Evolutionary conservation across 345 rosid genomes (phyloP), one percentile per base, ranked within the genome.

Genomic region (Rhizophora mangle): DNA sequence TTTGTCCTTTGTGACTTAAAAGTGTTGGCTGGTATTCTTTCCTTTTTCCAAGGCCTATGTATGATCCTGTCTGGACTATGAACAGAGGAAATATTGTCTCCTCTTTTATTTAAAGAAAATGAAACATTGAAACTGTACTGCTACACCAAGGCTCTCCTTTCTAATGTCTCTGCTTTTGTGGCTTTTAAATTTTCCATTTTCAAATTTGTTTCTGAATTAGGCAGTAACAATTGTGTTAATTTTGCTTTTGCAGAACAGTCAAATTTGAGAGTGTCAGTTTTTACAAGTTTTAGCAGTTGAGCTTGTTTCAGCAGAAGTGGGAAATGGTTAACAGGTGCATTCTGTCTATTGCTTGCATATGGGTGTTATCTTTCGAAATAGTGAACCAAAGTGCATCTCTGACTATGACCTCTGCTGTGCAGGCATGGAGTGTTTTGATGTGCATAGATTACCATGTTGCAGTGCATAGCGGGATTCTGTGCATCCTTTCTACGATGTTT

Each of bases 371-470:
- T 74, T 68, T 68, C 36, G 6, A 21, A 68, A 15, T 68, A 63
- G 65, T 61, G 73, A 58, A 6, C 5, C 30, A 58, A 61, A 69
- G 62, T 30, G 54, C 21, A 34, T 29, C 6, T 51, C 31, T 32
- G 18, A 56, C 26, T 6, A n/a, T 37, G 19, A 49, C 71, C 61
- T 49, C 21, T 62, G 34, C 75, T 77, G 68, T 70, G 62, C 76
- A 92, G 97, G 88, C 72, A 94, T 94, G 96, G 86, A 83, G 85
- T 65, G 86, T 84, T 77, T 84, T 89, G 91, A 86, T 79, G 82
- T 69, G 46, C 54, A 27, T 73, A 70, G 71, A 76, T 59, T 85
- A 94, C 83, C 96, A 91, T 94, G 98, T 76, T 86, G 86, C 96
- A 79, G 96, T 92, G 93, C 83, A 46, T 95, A 81, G 92, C 85